Evolutionary conservation across 2,329 filamentous ascomycete species (phyloP).

Genomic region (Botrytis galanthina): DNA sequence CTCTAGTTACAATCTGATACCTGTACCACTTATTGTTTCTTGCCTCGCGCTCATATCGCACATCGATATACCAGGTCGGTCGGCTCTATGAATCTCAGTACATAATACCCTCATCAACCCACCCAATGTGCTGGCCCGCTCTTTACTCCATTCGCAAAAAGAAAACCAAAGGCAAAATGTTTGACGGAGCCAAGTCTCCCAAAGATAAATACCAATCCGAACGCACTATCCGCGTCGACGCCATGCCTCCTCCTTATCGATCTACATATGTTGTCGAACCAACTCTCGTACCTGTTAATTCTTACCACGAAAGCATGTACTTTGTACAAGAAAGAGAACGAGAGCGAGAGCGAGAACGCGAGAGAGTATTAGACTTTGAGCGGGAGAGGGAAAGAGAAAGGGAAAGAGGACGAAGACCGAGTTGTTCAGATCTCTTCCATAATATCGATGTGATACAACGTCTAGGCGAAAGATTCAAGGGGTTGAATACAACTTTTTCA

Average conservation of each 20-base stretch:
- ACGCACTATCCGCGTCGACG: not conserved
- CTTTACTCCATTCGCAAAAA: constrained; percentile 2
- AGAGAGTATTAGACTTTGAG: not conserved
- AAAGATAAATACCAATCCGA: not conserved
- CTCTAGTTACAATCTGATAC: not conserved
- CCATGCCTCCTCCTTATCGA: constrained; percentile 5
- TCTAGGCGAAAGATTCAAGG: constrained; percentile 9
- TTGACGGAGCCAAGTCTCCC: not conserved
- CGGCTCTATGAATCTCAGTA: not conserved
- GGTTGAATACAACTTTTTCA: not conserved
- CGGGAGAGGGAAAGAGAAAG: not conserved
- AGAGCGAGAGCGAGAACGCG: not conserved
- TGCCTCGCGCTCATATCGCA: not conserved
- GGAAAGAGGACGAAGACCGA: not conserved
- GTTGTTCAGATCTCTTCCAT: constrained; percentile 10
- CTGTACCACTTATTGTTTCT: not conserved
- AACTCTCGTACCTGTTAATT: not conserved
- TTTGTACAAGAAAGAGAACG: not conserved
- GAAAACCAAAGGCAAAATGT: not conserved
- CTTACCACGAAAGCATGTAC: not conserved
- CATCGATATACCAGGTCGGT: not conserved
- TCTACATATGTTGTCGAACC: not conserved
- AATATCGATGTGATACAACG: constrained; percentile 6
- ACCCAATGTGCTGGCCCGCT: constrained; percentile 2
- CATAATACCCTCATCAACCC: not conserved